Evolutionary conservation across 352 stramenopile species (phyloP).

Genomic region (Globisporangium recalcitrans): DNA sequence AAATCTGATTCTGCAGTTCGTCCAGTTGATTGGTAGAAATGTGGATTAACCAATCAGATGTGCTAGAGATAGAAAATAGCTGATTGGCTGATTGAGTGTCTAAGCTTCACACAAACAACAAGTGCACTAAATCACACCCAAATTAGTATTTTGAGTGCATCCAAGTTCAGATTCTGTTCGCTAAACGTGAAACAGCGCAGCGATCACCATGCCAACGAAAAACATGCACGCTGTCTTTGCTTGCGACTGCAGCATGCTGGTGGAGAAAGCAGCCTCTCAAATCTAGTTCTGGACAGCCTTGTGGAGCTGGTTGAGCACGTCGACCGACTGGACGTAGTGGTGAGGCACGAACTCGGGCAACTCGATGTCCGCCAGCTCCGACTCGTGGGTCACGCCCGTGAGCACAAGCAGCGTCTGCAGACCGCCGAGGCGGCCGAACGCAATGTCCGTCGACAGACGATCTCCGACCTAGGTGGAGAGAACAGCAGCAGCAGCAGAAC

Average conservation of each 20-base stretch:
- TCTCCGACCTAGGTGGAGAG: slow-evolving; percentile 56
- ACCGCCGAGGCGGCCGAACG: slow-evolving; percentile 69
- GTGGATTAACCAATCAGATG: too few relatives aligned
- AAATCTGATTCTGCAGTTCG: too few relatives aligned
- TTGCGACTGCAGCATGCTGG: not conserved
- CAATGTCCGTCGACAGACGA: slow-evolving; percentile 77
- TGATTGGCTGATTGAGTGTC: too few relatives aligned
- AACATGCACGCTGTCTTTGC: not conserved
- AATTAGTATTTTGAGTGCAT: too few relatives aligned
- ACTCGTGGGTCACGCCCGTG: slow-evolving; percentile 57
- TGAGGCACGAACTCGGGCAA: slow-evolving; percentile 53
- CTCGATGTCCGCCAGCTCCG: slow-evolving; percentile 48
- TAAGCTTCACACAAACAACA: too few relatives aligned
- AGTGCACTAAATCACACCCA: too few relatives aligned
- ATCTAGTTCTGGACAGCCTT: slow-evolving; percentile 21
- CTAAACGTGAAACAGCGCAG: not conserved
- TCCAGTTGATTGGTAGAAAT: too few relatives aligned
- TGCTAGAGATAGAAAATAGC: too few relatives aligned
- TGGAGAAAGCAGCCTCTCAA: not conserved
- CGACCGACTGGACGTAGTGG: slow-evolving; percentile 64
- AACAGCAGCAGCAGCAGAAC: slow-evolving; percentile 2
- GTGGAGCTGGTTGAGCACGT: slow-evolving; percentile 68
- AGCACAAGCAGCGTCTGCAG: slow-evolving; percentile 75
- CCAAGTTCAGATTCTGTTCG: not conserved
- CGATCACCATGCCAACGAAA: not conserved